A percentile compares a stretch with the other conserved stretches of the same genome.
phyloP scores from a whole-genome alignment of 805 yeast species.

The Kodamaea leandrae region DNA sequence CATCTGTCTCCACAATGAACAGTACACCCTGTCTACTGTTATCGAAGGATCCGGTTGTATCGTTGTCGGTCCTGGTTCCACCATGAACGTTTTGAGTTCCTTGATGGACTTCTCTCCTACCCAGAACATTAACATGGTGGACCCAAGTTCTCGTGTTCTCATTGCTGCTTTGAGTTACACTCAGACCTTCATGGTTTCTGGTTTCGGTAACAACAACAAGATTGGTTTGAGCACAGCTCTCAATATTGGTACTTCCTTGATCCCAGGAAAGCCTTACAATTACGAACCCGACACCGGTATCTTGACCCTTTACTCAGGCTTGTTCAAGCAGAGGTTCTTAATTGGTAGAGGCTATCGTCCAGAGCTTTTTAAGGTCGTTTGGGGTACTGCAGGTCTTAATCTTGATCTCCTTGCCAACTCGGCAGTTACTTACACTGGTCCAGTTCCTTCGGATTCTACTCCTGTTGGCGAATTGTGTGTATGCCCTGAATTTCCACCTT shows the following conservation, averaged over 20 bases:
- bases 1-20: slow-evolving; percentile 23
- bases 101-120: slow-evolving; percentile 8
- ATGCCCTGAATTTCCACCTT: too few relatives aligned
- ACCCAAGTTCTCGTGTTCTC: slow-evolving; percentile 7
- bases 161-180: slow-evolving; percentile 18
- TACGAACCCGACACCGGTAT: slow-evolving; percentile 17
- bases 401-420: slow-evolving; percentile 7
- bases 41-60: slow-evolving; percentile 29
- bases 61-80: slow-evolving; percentile 14
- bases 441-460: too few relatives aligned
- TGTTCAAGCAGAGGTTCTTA: slow-evolving; percentile 9
- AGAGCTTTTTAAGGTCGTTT: slow-evolving; percentile 5
- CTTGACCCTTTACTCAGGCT: slow-evolving; percentile 16
- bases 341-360: slow-evolving; percentile 14
- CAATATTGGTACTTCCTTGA: too few relatives aligned
- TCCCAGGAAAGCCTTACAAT: not conserved
- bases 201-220: slow-evolving; percentile 28
- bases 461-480: too few relatives aligned
- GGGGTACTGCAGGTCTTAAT: slow-evolving; percentile 8
- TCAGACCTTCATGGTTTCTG: slow-evolving; percentile 24
- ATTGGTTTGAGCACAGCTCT: slow-evolving; percentile 14
- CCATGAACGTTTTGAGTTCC: slow-evolving; percentile 12
- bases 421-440: slow-evolving; percentile 13
- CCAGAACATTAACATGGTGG: slow-evolving; percentile 14
- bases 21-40: slow-evolving; percentile 20